phyloP scores from a whole-genome alignment of 345 rosid genomes.

The Orychophragmus violaceus region DNA sequence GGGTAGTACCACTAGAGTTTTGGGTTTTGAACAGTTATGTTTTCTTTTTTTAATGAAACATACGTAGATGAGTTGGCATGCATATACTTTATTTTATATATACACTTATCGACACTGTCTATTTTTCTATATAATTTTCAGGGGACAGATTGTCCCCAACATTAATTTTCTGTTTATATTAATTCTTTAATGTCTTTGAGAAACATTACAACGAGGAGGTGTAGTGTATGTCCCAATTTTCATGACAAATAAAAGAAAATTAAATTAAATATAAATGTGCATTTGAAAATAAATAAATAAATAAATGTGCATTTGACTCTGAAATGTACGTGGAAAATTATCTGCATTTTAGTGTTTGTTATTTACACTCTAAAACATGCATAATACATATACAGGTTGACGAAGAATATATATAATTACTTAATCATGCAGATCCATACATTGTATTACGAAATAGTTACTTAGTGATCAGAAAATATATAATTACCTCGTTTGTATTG shows the following conservation, averaged over 20 bases:
- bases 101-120: conserved; percentile 19
- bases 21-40: not conserved
- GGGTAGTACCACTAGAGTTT: not conserved
- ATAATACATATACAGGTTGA: not conserved
- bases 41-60: not conserved
- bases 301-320: conserved; percentile 3
- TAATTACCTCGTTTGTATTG: not conserved
- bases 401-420: not conserved
- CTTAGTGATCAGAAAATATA: not conserved
- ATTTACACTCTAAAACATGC: not conserved
- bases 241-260: conserved; percentile 6
- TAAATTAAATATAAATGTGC: not conserved
- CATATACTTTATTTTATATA: not conserved
- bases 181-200: not conserved
- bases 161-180: conserved; percentile 14
- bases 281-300: too few species aligned
- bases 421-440: too few species aligned
- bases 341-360: not conserved
- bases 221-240: conserved; percentile 19
- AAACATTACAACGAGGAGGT: conserved; percentile 27
- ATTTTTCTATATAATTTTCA: conserved; percentile 10
- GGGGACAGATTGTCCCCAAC: conserved; percentile 30
- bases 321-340: not conserved
- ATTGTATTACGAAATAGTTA: not conserved
- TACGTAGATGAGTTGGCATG: conserved; percentile 1